phyloP scores from a whole-genome alignment of 371 early-diverging fungal genomes.

The Mortierella sp. region DNA sequence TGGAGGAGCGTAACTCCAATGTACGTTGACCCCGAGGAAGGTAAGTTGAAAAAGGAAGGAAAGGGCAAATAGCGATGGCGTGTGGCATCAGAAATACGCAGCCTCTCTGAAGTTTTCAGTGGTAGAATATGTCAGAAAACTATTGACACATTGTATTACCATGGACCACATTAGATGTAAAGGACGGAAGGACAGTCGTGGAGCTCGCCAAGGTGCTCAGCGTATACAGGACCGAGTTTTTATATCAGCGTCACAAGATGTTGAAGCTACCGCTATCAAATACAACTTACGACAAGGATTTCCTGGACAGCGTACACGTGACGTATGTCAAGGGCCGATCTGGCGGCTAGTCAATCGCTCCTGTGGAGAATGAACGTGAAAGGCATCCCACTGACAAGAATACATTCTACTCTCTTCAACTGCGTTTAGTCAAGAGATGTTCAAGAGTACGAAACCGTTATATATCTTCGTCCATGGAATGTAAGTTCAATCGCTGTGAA shows the following conservation, averaged over 20 bases:
- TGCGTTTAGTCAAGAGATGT: slow-evolving; percentile 23
- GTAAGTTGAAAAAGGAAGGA: neutral
- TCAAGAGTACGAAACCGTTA: slow-evolving; percentile 26
- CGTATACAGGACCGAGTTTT: slow-evolving; percentile 46
- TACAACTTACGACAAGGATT: slow-evolving; percentile 21
- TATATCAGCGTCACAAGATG: slow-evolving; percentile 43
- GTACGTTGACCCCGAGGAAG: slow-evolving; percentile 23
- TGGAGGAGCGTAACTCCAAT: slow-evolving; percentile 60
- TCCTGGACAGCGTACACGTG: slow-evolving; percentile 41
- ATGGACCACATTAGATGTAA: slow-evolving; percentile 14
- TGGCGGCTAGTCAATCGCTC: too few relatives aligned
- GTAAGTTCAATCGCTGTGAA: too few relatives aligned
- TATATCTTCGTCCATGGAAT: slow-evolving; percentile 48
- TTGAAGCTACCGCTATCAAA: slow-evolving; percentile 41
- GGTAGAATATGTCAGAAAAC: too few relatives aligned
- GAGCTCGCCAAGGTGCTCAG: slow-evolving; percentile 35
- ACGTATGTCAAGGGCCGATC: slow-evolving; percentile 40
- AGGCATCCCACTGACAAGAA: too few relatives aligned
- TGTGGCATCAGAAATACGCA: too few relatives aligned
- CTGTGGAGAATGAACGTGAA: too few relatives aligned
- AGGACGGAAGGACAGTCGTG: slow-evolving; percentile 18
- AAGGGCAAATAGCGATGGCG: too few relatives aligned
- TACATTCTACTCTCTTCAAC: neutral
- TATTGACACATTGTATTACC: too few relatives aligned
- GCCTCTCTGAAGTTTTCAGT: too few relatives aligned